Evolutionary conservation across 2,329 filamentous ascomycete species (phyloP).

Genomic region (Neurospora crassa): DNA sequence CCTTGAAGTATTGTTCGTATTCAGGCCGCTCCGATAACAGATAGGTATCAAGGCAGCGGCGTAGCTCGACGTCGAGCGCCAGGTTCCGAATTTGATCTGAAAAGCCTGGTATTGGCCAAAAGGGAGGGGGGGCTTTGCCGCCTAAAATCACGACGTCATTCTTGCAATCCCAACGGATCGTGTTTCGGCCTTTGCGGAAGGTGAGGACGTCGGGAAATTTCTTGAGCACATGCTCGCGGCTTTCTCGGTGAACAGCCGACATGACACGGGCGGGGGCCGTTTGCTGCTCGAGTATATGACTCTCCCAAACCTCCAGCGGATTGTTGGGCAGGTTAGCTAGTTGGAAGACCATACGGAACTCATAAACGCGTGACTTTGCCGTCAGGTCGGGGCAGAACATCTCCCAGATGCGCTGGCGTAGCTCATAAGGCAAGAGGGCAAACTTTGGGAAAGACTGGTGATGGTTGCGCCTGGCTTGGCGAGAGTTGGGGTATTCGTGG

Average conservation of each 20-base stretch:
- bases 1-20: background rate
- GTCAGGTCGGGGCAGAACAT: conserved; percentile 24
- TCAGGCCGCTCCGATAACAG: no score
- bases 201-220: conserved; percentile 23
- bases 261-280: conserved; percentile 22
- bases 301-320: conserved; percentile 10
- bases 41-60: background rate
- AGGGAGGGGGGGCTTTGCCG: background rate
- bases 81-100: conserved; percentile 14
- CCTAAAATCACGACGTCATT: conserved; percentile 21
- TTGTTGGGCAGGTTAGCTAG: no score
- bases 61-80: conserved; percentile 9
- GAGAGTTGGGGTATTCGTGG: background rate
- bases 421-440: conserved; percentile 23
- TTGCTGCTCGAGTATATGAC: conserved; percentile 18
- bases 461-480: background rate
- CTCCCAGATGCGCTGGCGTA: conserved; percentile 26
- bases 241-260: conserved; percentile 23
- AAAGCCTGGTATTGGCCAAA: conserved; percentile 2
- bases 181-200: conserved; percentile 6
- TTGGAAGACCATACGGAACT: conserved; percentile 2
- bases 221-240: conserved; percentile 22
- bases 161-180: conserved; percentile 21
- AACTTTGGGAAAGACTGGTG: conserved; percentile 25
- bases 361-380: conserved; percentile 19